These are phyloP conservation scores for Chytriomyces hyalinus DNA, from an alignment of 192 early-diverging fungal genomes.

Conservation along the genomic window DNA sequence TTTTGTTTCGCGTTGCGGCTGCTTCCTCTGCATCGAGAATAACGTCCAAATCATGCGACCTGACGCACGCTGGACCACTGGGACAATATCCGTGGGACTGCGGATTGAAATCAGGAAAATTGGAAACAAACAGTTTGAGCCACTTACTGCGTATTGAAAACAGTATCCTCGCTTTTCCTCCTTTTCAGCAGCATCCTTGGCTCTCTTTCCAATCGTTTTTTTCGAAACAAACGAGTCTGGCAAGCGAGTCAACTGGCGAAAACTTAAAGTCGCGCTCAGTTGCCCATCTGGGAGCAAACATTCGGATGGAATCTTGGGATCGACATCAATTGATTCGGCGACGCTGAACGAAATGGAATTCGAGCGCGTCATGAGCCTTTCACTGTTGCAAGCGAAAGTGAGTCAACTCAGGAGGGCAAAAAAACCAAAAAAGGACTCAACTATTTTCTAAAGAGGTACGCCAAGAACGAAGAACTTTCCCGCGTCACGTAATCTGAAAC, in stretches of 20 bases:
- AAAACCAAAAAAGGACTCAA: slow-evolving; percentile 8
- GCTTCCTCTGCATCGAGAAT: slow-evolving; percentile 80
- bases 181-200: not conserved
- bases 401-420: not conserved
- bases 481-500: slow-evolving; percentile 70
- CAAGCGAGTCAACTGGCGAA: not conserved
- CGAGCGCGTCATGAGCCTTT: no score
- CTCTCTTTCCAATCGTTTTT: slow-evolving; percentile 1
- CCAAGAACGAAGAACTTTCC: slow-evolving; percentile 70
- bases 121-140: not conserved
- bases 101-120: slow-evolving; percentile 1
- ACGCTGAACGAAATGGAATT: not conserved
- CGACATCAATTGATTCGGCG: slow-evolving; percentile 21
- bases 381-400: not conserved
- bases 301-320: slow-evolving; percentile 7
- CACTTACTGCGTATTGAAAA: slow-evolving; percentile 82
- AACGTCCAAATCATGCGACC: slow-evolving; percentile 84
- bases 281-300: slow-evolving; percentile 16
- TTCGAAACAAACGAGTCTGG: slow-evolving; percentile 1
- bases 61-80: slow-evolving; percentile 66
- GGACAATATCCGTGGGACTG: slow-evolving; percentile 83
- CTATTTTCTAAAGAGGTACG: slow-evolving; percentile 72
- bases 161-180: slow-evolving; percentile 63
- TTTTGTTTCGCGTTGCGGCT: slow-evolving; percentile 44
- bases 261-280: slow-evolving; percentile 18